Base-by-base conservation (phyloP, 2,329 filamentous ascomycete species). In the Fusarium duplospermum region DNA sequence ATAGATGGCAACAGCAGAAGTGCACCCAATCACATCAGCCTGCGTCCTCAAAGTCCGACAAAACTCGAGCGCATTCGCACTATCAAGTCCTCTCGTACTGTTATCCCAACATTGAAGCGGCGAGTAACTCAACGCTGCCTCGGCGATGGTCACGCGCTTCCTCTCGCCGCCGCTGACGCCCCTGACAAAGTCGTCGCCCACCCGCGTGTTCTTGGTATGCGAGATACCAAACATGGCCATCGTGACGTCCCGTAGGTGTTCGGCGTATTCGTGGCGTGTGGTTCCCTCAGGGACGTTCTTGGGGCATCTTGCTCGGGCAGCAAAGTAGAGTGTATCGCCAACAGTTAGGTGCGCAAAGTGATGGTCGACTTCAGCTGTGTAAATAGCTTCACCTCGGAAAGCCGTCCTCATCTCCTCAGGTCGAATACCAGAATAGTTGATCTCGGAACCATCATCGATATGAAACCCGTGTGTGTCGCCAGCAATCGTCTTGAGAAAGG, bases 301-400 rank as follows among this genome's bases (percentile, higher is more conserved):
- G 0, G 92, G 91, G 18, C 90, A 88, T 56, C 92, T 87, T 4
- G 93, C 92, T 27, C 88, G 86, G 3, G 93, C 92, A 10, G 93
- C 93, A 71, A 95, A 95, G 64, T 89, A 90, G 20, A 95, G 86
- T 0, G 93, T 95, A 73, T 95, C 91, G 61, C 92, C 93, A 18
- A 95, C 93, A 3, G 89, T 91, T 71, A 95, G 84, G 82, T 91
- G 89, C 5, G 93, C 92, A 79, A 94, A 94, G 81, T 94, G 93
- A 6, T 92, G 91, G 80, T 96, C 94, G 35, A 93, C 92, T 81
- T 95, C 93, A 61, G 93, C 93, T 0, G 92, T 94, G 83, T 95
- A 96, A 79, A 96, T 94, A 62, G 92, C 93, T 82, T 96, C 93
- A 67, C 94, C 93, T 22, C 92, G 90, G 82, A 95, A 94, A 62